Percentiles rank a stretch among this genome's conserved stretches.
These are phyloP conservation scores for Colletotrichum phormii DNA, from an alignment of 2,329 filamentous ascomycete species.

Conservation along the genomic window DNA sequence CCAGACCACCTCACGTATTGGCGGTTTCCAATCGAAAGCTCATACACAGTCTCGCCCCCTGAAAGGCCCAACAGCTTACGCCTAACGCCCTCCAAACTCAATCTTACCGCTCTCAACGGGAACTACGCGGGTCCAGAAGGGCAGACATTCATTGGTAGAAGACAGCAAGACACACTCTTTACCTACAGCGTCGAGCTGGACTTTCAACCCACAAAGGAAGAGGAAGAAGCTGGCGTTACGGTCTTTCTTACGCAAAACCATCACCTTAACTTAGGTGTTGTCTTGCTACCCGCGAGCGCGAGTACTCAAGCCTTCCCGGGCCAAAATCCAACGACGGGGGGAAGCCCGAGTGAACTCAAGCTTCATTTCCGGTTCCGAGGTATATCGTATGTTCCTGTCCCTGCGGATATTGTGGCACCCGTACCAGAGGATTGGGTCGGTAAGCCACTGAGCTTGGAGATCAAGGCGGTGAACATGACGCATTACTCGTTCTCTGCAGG, in stretches of 20 bases:
- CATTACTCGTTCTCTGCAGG: slow-evolving; percentile 56
- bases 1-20: slow-evolving; percentile 68
- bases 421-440: slow-evolving; percentile 53
- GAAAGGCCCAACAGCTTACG: slow-evolving; percentile 56
- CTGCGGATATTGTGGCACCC: slow-evolving; percentile 48
- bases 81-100: slow-evolving; percentile 60
- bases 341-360: slow-evolving; percentile 39
- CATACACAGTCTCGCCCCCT: slow-evolving; percentile 58
- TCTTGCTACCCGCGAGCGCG: slow-evolving; percentile 30
- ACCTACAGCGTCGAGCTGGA: slow-evolving; percentile 59
- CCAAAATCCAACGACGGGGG: background rate
- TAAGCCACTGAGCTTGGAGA: slow-evolving; percentile 51
- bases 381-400: slow-evolving; percentile 53
- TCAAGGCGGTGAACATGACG: slow-evolving; percentile 57
- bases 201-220: slow-evolving; percentile 50
- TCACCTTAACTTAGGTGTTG: slow-evolving; percentile 60
- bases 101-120: slow-evolving; percentile 65
- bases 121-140: slow-evolving; percentile 48
- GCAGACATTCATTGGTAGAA: slow-evolving; percentile 60
- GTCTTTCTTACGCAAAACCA: slow-evolving; percentile 66
- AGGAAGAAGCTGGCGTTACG: slow-evolving; percentile 64
- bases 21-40: slow-evolving; percentile 59
- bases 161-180: slow-evolving; percentile 68
- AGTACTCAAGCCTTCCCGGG: slow-evolving; percentile 18
- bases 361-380: slow-evolving; percentile 59